A percentile compares a stretch with the other conserved stretches of the same genome.
Evolutionary conservation across 495 filamentous ascomycete genomes (phyloP).

Genomic region (Staphylotrichum tortipilum): DNA sequence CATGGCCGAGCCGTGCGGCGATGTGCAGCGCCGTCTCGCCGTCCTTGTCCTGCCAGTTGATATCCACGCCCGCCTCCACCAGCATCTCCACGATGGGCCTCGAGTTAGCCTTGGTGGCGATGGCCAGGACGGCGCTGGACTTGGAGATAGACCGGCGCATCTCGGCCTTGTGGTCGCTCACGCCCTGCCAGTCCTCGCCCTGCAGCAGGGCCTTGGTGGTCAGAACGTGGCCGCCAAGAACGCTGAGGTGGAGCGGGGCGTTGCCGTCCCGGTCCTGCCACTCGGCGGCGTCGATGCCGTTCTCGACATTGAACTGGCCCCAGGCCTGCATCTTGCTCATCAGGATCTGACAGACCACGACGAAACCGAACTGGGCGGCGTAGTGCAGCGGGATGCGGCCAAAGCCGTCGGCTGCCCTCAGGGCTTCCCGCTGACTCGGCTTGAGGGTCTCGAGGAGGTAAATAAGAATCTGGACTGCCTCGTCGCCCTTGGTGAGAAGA

Average conservation of each 20-base stretch:
- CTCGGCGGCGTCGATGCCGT: constrained; percentile 71
- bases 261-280: constrained; percentile 94
- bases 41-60: constrained; percentile 86
- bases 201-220: constrained; percentile 74
- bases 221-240: constrained; percentile 80
- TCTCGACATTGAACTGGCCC: constrained; percentile 72
- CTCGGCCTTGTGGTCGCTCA: constrained; percentile 47
- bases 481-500: constrained; percentile 59
- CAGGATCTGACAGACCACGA: constrained; percentile 75
- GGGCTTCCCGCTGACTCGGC: constrained; percentile 57
- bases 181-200: constrained; percentile 64
- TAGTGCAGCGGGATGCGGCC: constrained; percentile 90
- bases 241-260: constrained; percentile 83
- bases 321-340: constrained; percentile 82
- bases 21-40: constrained; percentile 93
- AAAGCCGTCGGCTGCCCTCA: constrained; percentile 63
- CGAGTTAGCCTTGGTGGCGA: constrained; percentile 82
- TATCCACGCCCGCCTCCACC: constrained; percentile 82
- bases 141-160: constrained; percentile 63
- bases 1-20: constrained; percentile 80
- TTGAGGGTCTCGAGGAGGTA: constrained; percentile 64
- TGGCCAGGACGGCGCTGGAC: constrained; percentile 80
- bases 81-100: constrained; percentile 72
- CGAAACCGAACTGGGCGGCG: constrained; percentile 89
- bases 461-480: constrained; percentile 62